A percentile compares a stretch with the other conserved stretches of the same genome.
Evolutionary conservation across 805 yeast genomes (phyloP).

Genomic region (Teunomyces lycoperdinae): DNA sequence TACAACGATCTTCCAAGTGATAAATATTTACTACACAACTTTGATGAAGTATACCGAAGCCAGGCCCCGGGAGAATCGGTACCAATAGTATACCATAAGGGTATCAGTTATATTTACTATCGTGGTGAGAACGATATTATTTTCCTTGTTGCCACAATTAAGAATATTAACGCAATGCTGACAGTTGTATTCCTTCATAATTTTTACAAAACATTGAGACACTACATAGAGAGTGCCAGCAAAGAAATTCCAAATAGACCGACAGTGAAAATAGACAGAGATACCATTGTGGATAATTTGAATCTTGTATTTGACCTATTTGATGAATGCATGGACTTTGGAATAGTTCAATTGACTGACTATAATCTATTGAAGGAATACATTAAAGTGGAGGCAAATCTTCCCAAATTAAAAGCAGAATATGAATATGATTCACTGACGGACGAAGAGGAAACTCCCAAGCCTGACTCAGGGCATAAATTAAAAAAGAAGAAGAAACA

Average conservation of each 20-base stretch:
- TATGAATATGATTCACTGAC: slow-evolving; percentile 10
- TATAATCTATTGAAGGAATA: slow-evolving; percentile 74
- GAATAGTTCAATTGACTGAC: slow-evolving; percentile 83
- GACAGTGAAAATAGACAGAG: slow-evolving; percentile 37
- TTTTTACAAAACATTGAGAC: slow-evolving; percentile 26
- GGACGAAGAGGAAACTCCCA: slow-evolving; percentile 4
- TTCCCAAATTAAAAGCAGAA: slow-evolving; percentile 15
- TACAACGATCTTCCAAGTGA: slow-evolving; percentile 30
- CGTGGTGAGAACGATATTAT: slow-evolving; percentile 43
- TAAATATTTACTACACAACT: slow-evolving; percentile 19
- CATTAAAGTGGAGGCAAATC: slow-evolving; percentile 52
- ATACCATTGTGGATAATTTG: slow-evolving; percentile 67
- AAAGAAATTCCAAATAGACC: not conserved
- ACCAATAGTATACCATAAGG: slow-evolving; percentile 48
- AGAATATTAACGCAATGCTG: slow-evolving; percentile 58
- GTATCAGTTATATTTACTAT: slow-evolving; percentile 55
- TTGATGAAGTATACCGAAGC: slow-evolving; percentile 21
- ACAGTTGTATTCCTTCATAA: slow-evolving; percentile 52
- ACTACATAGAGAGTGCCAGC: slow-evolving; percentile 18
- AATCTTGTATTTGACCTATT: slow-evolving; percentile 75
- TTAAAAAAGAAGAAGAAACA: slow-evolving; percentile 10
- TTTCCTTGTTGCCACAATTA: slow-evolving; percentile 39
- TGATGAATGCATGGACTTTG: slow-evolving; percentile 88
- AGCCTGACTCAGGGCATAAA: slow-evolving; percentile 7
- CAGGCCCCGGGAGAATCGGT: slow-evolving; percentile 18